These are phyloP conservation scores for Phoma sp. DNA, from an alignment of 2,329 filamentous ascomycete species.

Conservation along the genomic window DNA sequence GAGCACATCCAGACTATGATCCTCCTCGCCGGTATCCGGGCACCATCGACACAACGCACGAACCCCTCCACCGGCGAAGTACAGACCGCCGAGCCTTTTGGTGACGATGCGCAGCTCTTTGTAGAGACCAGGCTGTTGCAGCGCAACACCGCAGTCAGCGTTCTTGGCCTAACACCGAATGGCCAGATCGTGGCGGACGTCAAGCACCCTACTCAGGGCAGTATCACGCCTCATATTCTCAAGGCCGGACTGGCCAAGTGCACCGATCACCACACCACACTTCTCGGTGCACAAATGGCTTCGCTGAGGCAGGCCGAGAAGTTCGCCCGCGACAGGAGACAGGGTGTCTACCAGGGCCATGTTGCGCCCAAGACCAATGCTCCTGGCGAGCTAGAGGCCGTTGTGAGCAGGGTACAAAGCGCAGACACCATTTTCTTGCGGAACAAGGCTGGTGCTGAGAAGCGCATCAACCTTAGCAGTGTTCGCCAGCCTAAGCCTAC, in stretches of 20 bases:
- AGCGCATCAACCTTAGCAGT: conserved; percentile 90
- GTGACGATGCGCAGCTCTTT: conserved; percentile 86
- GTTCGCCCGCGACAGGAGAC: conserved; percentile 75
- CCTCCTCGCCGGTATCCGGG: conserved; percentile 85
- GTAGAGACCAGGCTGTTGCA: conserved; percentile 87
- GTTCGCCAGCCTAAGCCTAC: conserved; percentile 89
- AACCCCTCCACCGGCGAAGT: conserved; percentile 79
- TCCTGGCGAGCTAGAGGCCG: conserved; percentile 75
- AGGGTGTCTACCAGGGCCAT: conserved; percentile 82
- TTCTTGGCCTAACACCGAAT: conserved; percentile 88
- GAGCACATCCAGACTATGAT: conserved; percentile 90
- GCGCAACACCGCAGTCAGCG: conserved; percentile 79
- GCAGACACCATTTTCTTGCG: conserved; percentile 89
- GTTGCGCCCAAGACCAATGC: conserved; percentile 68
- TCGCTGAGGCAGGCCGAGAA: conserved; percentile 85
- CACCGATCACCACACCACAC: conserved; percentile 93
- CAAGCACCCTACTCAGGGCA: conserved; percentile 81
- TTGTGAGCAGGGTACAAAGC: conserved; percentile 82
- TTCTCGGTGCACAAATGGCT: conserved; percentile 89
- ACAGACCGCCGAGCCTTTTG: conserved; percentile 85
- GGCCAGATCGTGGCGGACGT: conserved; percentile 88
- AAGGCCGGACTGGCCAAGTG: conserved; percentile 89
- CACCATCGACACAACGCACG: conserved; percentile 86
- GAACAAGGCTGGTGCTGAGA: conserved; percentile 83
- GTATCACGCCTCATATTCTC: conserved; percentile 89